Evolutionary conservation across 768 basidiomycete species (phyloP).

Genomic region (Mycena maculata): DNA sequence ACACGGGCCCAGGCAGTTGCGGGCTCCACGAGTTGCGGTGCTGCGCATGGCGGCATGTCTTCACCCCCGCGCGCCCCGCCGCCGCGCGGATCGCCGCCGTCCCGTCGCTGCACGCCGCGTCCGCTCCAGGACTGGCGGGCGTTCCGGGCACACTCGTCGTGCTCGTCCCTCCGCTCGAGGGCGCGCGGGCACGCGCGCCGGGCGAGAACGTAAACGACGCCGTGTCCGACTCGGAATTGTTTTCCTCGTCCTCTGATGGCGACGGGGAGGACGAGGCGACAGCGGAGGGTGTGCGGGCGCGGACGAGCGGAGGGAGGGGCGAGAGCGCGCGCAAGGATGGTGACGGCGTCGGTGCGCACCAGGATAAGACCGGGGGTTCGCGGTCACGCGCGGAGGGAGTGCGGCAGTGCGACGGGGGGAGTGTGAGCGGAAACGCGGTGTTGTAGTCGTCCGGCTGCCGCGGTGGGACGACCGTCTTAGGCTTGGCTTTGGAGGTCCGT

Average conservation of each 20-base stretch:
- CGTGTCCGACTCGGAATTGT: slow-evolving; percentile 23
- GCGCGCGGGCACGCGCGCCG: slow-evolving; percentile 17
- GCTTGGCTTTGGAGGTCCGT: slow-evolving; percentile 16
- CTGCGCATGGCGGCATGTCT: slow-evolving; percentile 4
- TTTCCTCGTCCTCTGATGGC: slow-evolving; percentile 4
- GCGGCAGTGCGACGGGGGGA: slow-evolving; percentile 46
- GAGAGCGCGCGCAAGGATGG: slow-evolving; percentile 12
- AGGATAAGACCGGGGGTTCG: slow-evolving; percentile 4
- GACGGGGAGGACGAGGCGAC: background rate
- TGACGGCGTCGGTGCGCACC: slow-evolving; percentile 24
- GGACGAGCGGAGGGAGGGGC: slow-evolving; percentile 19
- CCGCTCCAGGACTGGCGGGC: slow-evolving; percentile 16
- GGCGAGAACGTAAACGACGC: slow-evolving; percentile 16
- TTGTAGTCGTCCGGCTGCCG: slow-evolving; percentile 61
- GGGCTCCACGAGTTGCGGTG: slow-evolving; percentile 37
- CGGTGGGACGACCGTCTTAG: slow-evolving; percentile 13
- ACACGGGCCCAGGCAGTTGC: slow-evolving; percentile 19
- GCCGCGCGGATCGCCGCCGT: slow-evolving; percentile 65
- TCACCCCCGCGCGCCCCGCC: slow-evolving; percentile 53
- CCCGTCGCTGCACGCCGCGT: slow-evolving; percentile 27
- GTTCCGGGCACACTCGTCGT: slow-evolving; percentile 31
- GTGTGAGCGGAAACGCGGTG: slow-evolving; percentile 49
- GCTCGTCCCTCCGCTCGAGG: slow-evolving; percentile 36
- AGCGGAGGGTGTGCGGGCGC: slow-evolving; percentile 12
- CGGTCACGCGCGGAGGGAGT: slow-evolving; percentile 19